Evolutionary conservation across 495 filamentous ascomycete species (phyloP), one percentile per base, ranked within the genome.

Genomic region (Gamarada debralockiae): DNA sequence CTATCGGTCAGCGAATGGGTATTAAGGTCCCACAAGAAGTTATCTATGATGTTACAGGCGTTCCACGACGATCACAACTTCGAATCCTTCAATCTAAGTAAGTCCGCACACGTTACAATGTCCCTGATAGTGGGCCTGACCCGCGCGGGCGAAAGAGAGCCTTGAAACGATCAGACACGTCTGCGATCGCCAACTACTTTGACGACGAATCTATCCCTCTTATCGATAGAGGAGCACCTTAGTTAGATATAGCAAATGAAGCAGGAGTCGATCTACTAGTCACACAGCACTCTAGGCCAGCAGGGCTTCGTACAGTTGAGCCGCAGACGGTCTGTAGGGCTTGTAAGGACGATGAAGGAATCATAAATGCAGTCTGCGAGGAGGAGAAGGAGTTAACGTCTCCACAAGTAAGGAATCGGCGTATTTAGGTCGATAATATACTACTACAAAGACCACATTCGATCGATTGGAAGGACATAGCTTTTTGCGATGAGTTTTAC

Each of bases 401-500:
- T 3, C 5, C 10, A n/a, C 27, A 48, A 48, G 47, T 31, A 3
- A 50, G 9, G 12, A 18, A 5, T 3, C 23, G 45, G 25, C 8
- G 31, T 15, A 20, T 8, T 18, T 41, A 20, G 8, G 17, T 15
- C 7, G 38, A 41, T 15, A 41, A 9, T 6, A 6, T 8, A 15
- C 38, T 41, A 18, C 7, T 7, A 8, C 7, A 8, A 41, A 13
- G 47, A 8, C 31, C 18, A 14, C 20, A 50, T 25, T 50, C 34
- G 12, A 39, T 3, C 12, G 31, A 50, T 20, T 50, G 25, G 47
- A 12, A 38, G 5, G 15, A 50, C 15, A 31, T 50, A 4, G 27
- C 29, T 15, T 50, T 50, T 50, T 50, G 31, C 22, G 22, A 50
- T 24, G 47, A 50, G 21, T 50, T 50, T 17, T 39, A 50, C 47